Evolutionary conservation across 805 yeast species (phyloP).

Genomic region (Pichia exigua): DNA sequence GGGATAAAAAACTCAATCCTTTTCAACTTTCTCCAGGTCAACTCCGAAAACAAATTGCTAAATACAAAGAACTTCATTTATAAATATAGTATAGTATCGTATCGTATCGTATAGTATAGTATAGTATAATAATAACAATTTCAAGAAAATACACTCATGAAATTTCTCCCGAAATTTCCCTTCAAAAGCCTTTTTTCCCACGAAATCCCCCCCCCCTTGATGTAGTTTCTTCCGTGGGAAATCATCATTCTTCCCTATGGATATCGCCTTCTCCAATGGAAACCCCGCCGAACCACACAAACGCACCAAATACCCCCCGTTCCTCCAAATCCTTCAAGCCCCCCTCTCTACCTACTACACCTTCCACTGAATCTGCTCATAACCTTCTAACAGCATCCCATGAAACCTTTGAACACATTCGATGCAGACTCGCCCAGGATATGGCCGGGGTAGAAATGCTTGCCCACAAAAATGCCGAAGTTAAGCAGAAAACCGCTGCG

Average conservation of each 20-base stretch:
- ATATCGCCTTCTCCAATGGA: neutral
- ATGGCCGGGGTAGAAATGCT: neutral
- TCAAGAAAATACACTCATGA: neutral
- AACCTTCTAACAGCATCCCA: neutral
- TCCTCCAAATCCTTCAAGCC: neutral
- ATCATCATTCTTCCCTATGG: neutral
- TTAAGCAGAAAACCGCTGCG: neutral
- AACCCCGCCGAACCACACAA: neutral
- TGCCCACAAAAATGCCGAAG: neutral
- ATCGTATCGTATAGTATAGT: neutral
- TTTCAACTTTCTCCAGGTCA: constrained; percentile 84
- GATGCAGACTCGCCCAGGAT: neutral
- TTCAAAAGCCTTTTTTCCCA: neutral
- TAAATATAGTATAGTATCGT: neutral
- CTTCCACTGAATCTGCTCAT: neutral
- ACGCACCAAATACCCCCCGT: neutral
- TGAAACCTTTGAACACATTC: neutral
- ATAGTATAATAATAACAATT: neutral
- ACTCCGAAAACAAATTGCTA: constrained; percentile 57
- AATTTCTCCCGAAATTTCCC: no score
- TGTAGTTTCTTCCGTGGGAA: neutral
- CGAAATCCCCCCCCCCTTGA: neutral
- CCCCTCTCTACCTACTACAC: neutral
- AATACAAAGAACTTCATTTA: constrained; percentile 15
- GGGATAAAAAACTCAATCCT: constrained; percentile 81